Conservation (phyloP, 768 basidiomycete genomes). For the Termitomyces sp. region DNA sequence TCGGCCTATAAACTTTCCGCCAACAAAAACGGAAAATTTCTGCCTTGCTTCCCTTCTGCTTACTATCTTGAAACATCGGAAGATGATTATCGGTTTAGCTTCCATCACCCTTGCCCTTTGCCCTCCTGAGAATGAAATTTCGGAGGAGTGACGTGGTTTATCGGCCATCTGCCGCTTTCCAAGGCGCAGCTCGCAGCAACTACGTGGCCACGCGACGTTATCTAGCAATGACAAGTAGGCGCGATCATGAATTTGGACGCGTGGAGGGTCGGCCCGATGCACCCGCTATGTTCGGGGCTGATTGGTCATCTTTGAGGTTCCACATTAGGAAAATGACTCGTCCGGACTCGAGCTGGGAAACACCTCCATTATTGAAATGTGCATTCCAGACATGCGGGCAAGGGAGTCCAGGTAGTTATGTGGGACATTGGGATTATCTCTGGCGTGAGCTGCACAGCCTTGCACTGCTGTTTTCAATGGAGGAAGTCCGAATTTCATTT, state of each 20-base stretch:
- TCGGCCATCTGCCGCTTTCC: not conserved
- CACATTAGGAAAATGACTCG: constrained; percentile 12
- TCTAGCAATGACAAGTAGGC: not conserved
- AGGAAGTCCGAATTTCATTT: not conserved
- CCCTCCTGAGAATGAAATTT: not conserved
- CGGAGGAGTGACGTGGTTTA: not conserved
- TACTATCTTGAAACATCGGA: constrained; percentile 2
- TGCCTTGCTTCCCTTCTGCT: not conserved
- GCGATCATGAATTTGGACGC: not conserved
- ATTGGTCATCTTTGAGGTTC: constrained; percentile 7
- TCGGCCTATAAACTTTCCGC: not conserved
- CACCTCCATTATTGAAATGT: too few species aligned
- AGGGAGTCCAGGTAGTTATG: too few species aligned
- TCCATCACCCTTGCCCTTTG: constrained; percentile 8
- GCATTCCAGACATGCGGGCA: too few species aligned
- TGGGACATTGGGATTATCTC: not conserved
- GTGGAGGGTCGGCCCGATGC: constrained; percentile 2
- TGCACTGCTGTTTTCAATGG: constrained; percentile 5
- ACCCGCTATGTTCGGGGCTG: constrained; percentile 8
- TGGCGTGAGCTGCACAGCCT: constrained; percentile 5
- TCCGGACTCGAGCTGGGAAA: constrained; percentile 11
- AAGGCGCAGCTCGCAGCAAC: not conserved
- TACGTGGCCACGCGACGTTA: not conserved
- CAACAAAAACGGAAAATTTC: not conserved
- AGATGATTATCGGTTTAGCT: constrained; percentile 2